Base-by-base conservation (phyloP, 257 asterid genomes). In the Jasminum sambac region DNA sequence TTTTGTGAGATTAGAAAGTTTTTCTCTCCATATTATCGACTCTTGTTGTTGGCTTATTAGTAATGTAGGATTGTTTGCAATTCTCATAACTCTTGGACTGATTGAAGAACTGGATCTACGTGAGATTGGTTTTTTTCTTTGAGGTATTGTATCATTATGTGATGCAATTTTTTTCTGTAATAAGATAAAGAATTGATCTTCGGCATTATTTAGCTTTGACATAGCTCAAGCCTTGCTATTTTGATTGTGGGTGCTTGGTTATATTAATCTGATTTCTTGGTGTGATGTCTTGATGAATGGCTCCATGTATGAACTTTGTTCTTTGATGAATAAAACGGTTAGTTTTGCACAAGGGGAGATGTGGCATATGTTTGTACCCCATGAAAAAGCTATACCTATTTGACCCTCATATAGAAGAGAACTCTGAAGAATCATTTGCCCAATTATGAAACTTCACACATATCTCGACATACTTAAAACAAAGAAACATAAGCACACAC, bases 61-160 rank as follows among this genome's bases (percentile, higher is more conserved):
- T 68, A 11, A 38, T 70, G 86, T 66, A 76, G 3, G 39, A 63
- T 41, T 76, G 73, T 68, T 71, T 55, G 76, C 43, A 77, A 41
- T 68, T 38, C 24, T 63, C 66, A 39, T 64, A 30, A 59, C 63
- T 62, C 63, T 21, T 74, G 42, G 72, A 67, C 67, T 30, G 36
- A 30, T 30, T 30, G 36, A 30, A 30, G 36, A 30, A 30, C 36
- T 30, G 36, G 36, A 30, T 30, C 36, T 30, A 30, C 4, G 36
- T 30, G 36, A 30, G 36, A 30, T 30, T 30, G 36, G 36, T 30
- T 30, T 30, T 30, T 30, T 30, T 30, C 36, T 30, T 30, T 30
- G 1, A 30, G 36, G 36, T 1, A 30, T 4, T 76, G 30, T 64
- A 55, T 48, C 64, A 12, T 63, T 48, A 66, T 65, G 44, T 36